phyloP scores from a whole-genome alignment of 169 alveolate genomes.

The Perkinsus olseni region DNA sequence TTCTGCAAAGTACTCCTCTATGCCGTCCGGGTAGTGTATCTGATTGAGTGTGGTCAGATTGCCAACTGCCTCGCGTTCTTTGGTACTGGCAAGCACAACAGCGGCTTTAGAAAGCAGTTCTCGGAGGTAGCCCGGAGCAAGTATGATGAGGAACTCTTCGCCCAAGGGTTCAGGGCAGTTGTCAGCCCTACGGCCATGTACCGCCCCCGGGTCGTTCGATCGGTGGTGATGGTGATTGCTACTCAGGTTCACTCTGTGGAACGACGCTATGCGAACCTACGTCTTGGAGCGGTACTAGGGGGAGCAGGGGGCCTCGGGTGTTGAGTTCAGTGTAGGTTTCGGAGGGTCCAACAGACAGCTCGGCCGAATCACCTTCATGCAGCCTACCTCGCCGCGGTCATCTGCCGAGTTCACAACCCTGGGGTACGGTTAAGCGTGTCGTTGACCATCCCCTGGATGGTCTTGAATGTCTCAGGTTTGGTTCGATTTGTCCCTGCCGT shows the following conservation, averaged over 20 bases:
- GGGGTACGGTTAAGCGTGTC: background rate
- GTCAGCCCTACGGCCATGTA: background rate
- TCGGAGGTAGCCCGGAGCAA: background rate
- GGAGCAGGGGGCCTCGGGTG: background rate
- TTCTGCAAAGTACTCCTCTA: background rate
- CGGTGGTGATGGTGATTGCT: background rate
- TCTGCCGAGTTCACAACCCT: background rate
- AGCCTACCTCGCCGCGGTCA: background rate
- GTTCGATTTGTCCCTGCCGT: background rate
- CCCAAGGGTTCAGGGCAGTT: background rate
- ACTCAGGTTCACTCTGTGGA: background rate
- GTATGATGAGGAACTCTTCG: background rate
- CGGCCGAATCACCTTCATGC: background rate
- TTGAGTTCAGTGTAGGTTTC: background rate
- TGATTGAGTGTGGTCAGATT: background rate
- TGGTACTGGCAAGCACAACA: background rate
- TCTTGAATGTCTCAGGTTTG: background rate
- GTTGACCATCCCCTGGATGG: no score
- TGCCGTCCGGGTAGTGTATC: background rate
- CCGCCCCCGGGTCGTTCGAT: background rate
- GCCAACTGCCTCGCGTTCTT: background rate
- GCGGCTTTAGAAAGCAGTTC: background rate
- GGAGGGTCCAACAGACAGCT: background rate
- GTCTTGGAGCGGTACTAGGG: background rate
- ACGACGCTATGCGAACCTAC: background rate